Evolutionary conservation across 2,329 filamentous ascomycete species (phyloP).

Genomic region (Botrytis aclada): DNA sequence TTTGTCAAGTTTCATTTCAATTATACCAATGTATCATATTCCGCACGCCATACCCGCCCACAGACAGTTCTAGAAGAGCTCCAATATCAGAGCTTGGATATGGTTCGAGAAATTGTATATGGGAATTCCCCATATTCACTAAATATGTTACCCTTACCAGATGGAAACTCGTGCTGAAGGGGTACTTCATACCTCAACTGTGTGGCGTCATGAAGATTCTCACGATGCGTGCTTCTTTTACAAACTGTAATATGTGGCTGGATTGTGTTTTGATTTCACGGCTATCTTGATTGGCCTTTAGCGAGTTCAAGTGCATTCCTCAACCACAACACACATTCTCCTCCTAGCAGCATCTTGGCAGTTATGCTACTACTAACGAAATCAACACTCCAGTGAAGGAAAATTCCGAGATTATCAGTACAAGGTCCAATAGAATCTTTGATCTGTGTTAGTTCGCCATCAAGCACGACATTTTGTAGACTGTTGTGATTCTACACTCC

Average conservation of each 20-base stretch:
- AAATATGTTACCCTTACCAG: not conserved
- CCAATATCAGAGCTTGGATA: not conserved
- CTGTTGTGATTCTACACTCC: constrained; percentile 3
- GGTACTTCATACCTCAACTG: not conserved
- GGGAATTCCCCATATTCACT: not conserved
- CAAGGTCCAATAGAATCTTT: not conserved
- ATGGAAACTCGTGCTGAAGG: not conserved
- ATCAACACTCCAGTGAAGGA: not conserved
- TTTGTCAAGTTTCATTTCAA: not conserved
- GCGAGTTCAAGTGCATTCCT: not conserved
- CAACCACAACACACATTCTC: constrained; percentile 5
- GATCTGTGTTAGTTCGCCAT: not conserved
- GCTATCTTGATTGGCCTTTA: constrained; percentile 7
- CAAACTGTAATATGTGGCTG: not conserved
- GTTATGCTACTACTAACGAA: not conserved
- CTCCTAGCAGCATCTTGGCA: not conserved
- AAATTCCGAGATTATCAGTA: not conserved
- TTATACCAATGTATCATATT: not conserved
- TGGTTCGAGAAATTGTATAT: not conserved
- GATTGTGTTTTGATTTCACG: not conserved
- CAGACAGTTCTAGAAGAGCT: not conserved
- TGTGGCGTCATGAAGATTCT: not conserved
- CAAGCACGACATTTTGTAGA: not conserved
- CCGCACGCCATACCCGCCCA: not conserved
- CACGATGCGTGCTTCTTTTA: not conserved